Base-by-base conservation (phyloP, 2,329 filamentous ascomycete species). In the Penicillium sp. region DNA sequence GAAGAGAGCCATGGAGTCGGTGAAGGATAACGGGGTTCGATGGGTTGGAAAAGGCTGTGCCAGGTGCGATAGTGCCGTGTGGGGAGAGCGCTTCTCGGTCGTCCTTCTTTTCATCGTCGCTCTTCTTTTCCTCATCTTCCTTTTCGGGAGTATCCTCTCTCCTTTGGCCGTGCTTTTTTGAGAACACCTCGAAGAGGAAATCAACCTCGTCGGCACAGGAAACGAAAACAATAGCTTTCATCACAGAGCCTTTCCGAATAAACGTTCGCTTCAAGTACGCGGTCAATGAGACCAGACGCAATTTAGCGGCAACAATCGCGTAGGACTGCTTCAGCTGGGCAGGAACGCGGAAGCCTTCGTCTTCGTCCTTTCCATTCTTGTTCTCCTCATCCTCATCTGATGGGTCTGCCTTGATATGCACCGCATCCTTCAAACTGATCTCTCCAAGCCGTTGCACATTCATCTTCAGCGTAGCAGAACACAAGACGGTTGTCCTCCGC, bases 401-500 rank as follows among this genome's bases (percentile, higher is more conserved):
- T 3, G 77, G 75, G 55, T 87, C 82, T 0, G 88, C 86, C 47
- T 90, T 87, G 61, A 99, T 87, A 67, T 96, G 90, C 1, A 90
- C 82, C 0, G 94, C 92, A 64, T 97, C 90, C 63, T 95, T 92
- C 69, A 99, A 78, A 76, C 91, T 96, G 74, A 97, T 95, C 67
- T 96, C 91, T 38, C 92, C 92, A 5, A 99, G 77, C 62, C 88
- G 88, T 69, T 97, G 92, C 1, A 97, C 94, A 63, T 92, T 94
- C 85, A 95, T 92, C 76, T 96, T 96, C 86, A 99, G 89, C 0
- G 94, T 99, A 3, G 94, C 94, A 4, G 94, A 99, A 71, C 94
- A 99, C 2, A 99, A 81, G 4, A 99, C 81, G 0, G 94, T 97
- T 50, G 92, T 83, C 57, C 91, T 82, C 47, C 84, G 84, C 0